Percentiles rank a stretch among this genome's conserved stretches.
These are phyloP conservation scores for Limnomonas spitsbergensis DNA, from an alignment of 139 green algal species.

Conservation along the genomic window DNA sequence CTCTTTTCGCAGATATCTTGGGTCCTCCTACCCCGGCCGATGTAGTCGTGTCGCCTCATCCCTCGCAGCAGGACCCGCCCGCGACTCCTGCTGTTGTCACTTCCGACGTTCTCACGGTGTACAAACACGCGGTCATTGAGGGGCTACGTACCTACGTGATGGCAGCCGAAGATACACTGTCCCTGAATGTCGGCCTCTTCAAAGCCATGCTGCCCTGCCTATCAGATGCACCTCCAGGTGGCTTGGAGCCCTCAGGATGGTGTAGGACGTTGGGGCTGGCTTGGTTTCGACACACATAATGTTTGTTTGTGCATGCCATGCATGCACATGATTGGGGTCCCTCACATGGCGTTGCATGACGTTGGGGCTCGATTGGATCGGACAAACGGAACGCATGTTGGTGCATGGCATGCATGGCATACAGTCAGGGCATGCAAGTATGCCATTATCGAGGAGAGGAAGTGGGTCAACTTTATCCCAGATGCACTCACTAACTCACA, in stretches of 20 bases:
- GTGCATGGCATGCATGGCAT: too few species aligned
- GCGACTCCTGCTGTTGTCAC: background rate
- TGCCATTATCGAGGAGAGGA: too few species aligned
- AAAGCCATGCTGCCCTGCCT: background rate
- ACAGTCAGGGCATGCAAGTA: too few species aligned
- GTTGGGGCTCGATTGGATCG: too few species aligned
- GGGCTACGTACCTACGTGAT: background rate
- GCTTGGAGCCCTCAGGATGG: background rate
- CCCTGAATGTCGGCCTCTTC: background rate
- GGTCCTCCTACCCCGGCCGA: background rate
- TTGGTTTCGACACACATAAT: too few species aligned
- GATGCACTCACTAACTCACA: too few species aligned
- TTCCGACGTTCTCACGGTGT: background rate
- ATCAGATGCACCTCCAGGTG: background rate
- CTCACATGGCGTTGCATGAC: too few species aligned
- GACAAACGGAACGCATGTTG: too few species aligned
- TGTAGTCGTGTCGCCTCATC: background rate
- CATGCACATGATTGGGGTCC: too few species aligned
- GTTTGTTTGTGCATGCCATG: too few species aligned
- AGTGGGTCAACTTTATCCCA: too few species aligned
- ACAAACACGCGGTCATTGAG: background rate
- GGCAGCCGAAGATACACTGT: background rate
- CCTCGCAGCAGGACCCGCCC: background rate
- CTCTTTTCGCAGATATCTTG: background rate
- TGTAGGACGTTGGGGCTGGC: background rate